Conservation (phyloP, 2,329 filamentous ascomycete species). For the Geoglossum cookeanum region DNA sequence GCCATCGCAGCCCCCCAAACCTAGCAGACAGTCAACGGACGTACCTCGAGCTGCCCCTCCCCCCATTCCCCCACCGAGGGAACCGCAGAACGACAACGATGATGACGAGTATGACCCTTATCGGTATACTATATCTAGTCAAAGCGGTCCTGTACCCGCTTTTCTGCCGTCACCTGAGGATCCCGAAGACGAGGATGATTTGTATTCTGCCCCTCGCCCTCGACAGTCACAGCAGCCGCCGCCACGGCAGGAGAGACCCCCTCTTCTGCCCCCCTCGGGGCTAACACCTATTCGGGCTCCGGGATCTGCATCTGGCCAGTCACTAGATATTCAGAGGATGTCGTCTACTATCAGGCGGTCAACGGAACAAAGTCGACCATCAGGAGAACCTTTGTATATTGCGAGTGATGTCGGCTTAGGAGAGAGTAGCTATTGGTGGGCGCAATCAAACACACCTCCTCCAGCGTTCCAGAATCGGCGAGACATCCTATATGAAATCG, state of each 20-base stretch:
- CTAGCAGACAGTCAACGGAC: slow-evolving; percentile 46
- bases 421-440: slow-evolving; percentile 67
- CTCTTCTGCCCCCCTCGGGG: slow-evolving; percentile 25
- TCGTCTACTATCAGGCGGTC: slow-evolving; percentile 37
- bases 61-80: slow-evolving; percentile 36
- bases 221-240: slow-evolving; percentile 23
- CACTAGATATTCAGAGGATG: slow-evolving; percentile 42
- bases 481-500: slow-evolving; percentile 66
- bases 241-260: slow-evolving; percentile 28
- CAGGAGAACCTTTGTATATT: slow-evolving; percentile 63
- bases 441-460: slow-evolving; percentile 57
- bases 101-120: slow-evolving; percentile 55
- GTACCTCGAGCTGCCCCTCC: slow-evolving; percentile 51
- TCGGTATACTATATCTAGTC: slow-evolving; percentile 26
- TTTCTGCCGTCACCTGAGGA: neutral
- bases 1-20: slow-evolving; percentile 38
- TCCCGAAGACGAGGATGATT: slow-evolving; percentile 12
- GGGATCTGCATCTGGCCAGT: slow-evolving; percentile 33
- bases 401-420: slow-evolving; percentile 74
- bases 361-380: slow-evolving; percentile 56
- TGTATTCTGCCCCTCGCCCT: slow-evolving; percentile 13
- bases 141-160: slow-evolving; percentile 12
- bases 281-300: slow-evolving; percentile 16
- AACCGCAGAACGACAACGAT: slow-evolving; percentile 17
- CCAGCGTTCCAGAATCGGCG: slow-evolving; percentile 64